Conservation (phyloP, 306 rosid genomes). For the Purshia tridentata region DNA sequence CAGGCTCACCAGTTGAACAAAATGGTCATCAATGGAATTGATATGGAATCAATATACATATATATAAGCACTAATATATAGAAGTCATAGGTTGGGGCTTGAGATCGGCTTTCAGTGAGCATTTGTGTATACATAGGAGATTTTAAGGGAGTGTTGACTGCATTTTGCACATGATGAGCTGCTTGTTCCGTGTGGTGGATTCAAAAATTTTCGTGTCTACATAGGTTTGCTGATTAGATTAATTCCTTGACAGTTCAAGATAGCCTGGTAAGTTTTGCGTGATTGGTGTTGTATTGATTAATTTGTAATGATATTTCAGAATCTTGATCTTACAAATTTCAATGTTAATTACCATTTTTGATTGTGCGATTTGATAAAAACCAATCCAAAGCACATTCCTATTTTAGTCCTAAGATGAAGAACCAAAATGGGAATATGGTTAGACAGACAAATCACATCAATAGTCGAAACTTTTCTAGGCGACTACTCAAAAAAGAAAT, state of each 20-base stretch:
- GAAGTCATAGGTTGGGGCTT: slow-evolving; percentile 24
- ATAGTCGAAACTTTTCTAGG: too few species aligned
- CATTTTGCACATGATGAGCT: slow-evolving; percentile 7
- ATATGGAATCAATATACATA: slow-evolving; percentile 4
- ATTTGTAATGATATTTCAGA: slow-evolving; percentile 1
- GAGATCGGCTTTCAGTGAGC: slow-evolving; percentile 41
- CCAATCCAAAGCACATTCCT: background rate
- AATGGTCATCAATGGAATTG: slow-evolving; percentile 46
- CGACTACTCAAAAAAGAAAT: too few species aligned
- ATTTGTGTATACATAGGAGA: slow-evolving; percentile 35
- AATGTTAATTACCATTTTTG: background rate
- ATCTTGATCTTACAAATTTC: slow-evolving; percentile 25
- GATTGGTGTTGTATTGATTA: slow-evolving; percentile 20
- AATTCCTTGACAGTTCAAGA: slow-evolving; percentile 1
- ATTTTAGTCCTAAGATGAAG: too few species aligned
- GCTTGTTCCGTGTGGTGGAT: slow-evolving; percentile 33
- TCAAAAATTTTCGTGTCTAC: slow-evolving; percentile 28
- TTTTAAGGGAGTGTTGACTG: slow-evolving; percentile 26
- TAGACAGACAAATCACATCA: too few species aligned
- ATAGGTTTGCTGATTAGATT: slow-evolving; percentile 21
- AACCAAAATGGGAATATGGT: too few species aligned
- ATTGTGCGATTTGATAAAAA: background rate
- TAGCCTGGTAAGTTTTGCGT: slow-evolving; percentile 24
- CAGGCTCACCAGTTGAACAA: slow-evolving; percentile 77
- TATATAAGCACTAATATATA: slow-evolving; percentile 22